Evolutionary conservation across 306 rosid species (phyloP).

Genomic region (Aeschynomene evenia): DNA sequence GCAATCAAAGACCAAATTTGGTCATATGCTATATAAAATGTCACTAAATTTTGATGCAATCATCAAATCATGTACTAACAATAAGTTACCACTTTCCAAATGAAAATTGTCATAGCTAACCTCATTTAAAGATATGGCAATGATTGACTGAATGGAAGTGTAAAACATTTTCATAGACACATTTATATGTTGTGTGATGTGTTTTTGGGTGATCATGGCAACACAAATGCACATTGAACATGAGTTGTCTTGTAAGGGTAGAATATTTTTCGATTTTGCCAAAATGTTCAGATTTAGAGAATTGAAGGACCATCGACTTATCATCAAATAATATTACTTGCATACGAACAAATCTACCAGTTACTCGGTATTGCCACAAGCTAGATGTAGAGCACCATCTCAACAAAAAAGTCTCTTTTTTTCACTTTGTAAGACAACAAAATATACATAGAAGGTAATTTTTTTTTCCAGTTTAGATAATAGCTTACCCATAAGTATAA

Average conservation of each 20-base stretch:
- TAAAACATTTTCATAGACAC: neutral
- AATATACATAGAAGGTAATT: neutral
- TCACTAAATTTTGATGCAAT: neutral
- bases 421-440: neutral
- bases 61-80: neutral
- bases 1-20: neutral
- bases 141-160: neutral
- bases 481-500: slow-evolving; percentile 80
- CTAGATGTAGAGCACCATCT: neutral
- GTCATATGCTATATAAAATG: neutral
- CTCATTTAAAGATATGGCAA: neutral
- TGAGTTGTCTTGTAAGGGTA: neutral
- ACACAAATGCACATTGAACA: neutral
- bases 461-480: slow-evolving; percentile 11
- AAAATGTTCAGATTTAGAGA: neutral
- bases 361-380: neutral
- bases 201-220: neutral
- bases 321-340: slow-evolving; percentile 12
- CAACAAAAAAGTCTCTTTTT: neutral
- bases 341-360: neutral
- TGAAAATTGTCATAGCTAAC: neutral
- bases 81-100: neutral
- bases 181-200: neutral
- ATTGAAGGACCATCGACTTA: neutral
- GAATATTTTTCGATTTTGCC: too few species aligned